Conservation (phyloP, 1,284 basidiomycete genomes). For the Neotropicomus parvogracilis region DNA sequence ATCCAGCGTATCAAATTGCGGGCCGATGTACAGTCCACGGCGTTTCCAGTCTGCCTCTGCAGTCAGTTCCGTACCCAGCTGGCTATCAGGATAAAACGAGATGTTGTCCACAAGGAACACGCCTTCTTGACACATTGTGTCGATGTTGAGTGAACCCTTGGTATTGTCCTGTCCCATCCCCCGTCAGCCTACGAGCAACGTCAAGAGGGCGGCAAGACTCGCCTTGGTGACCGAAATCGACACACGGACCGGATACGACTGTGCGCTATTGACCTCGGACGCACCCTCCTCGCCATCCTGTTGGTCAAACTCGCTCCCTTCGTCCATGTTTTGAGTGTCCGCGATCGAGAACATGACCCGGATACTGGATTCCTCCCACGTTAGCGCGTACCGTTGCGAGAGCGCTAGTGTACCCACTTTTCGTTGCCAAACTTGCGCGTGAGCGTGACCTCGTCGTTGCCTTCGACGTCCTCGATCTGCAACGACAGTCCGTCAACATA, state of each 20-base stretch:
- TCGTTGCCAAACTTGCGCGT: constrained; percentile 89
- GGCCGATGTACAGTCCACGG: constrained; percentile 88
- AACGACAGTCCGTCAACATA: background rate
- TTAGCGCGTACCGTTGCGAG: background rate
- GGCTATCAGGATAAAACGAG: constrained; percentile 75
- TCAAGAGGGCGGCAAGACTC: background rate
- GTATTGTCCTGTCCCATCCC: constrained; percentile 40
- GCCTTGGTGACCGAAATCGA: constrained; percentile 86
- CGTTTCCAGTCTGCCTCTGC: constrained; percentile 93
- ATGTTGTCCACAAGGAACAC: constrained; percentile 87
- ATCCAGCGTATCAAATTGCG: constrained; percentile 92
- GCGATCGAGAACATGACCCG: constrained; percentile 82
- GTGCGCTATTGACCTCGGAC: constrained; percentile 38
- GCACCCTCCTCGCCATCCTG: constrained; percentile 37
- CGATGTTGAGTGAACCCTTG: constrained; percentile 72
- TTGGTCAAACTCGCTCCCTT: constrained; percentile 45
- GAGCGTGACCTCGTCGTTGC: constrained; percentile 82
- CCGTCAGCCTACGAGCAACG: background rate
- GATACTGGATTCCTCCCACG: constrained; percentile 40
- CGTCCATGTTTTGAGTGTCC: constrained; percentile 55
- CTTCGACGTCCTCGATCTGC: constrained; percentile 70
- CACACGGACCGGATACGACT: constrained; percentile 69
- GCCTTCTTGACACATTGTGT: constrained; percentile 81
- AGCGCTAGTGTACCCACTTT: constrained; percentile 50
- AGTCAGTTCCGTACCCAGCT: constrained; percentile 74